Evolutionary conservation across 176 grass and related monocot species (phyloP), one percentile per base, ranked within the genome.

Genomic region (Zoysia japonica): DNA sequence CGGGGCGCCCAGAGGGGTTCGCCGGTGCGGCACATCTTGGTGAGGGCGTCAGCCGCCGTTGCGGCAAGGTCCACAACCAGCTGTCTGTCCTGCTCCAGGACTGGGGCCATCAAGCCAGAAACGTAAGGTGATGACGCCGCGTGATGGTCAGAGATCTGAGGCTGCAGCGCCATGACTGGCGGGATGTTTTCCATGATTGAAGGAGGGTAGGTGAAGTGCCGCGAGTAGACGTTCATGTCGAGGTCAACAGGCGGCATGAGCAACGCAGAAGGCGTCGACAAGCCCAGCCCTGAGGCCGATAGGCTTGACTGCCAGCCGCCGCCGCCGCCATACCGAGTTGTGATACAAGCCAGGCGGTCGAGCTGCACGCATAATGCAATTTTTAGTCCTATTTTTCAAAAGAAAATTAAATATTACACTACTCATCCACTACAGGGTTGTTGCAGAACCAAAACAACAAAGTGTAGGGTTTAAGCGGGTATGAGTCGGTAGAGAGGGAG

Each of bases 211-310:
- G 85, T 47, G 80, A 99, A 93, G 43, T 99, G 92, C 19, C 92
- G 81, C 17, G 90, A 85, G 74, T 94, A 99, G 15, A 91, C 86
- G 79, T 63, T 87, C 90, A 99, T 96, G 79, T 91, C 96, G 45
- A 99, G 92, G 84, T 99, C 96, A 3, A 93, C 86, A 12, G 90
- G 88, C 5, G 86, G 68, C 77, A 98, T 64, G 66, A 91, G 57
- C 1, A 90, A 56, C 4, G 92, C 46, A 53, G 89, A 77, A 17
- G 86, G 49, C 28, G 71, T 65, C 4, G 89, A 71, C 5, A 89
- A 67, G 2, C 86, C 87, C 2, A 99, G 50, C 11, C 72, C 46
- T 8, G 88, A 82, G 11, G 71, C 70, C 61, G 81, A 51, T 46
- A 74, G 63, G 56, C 59, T 49, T 14, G 85, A 17, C 86, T 83